Evolutionary conservation across 352 stramenopile species (phyloP).

Genomic region (Globisporangium echinulatum): DNA sequence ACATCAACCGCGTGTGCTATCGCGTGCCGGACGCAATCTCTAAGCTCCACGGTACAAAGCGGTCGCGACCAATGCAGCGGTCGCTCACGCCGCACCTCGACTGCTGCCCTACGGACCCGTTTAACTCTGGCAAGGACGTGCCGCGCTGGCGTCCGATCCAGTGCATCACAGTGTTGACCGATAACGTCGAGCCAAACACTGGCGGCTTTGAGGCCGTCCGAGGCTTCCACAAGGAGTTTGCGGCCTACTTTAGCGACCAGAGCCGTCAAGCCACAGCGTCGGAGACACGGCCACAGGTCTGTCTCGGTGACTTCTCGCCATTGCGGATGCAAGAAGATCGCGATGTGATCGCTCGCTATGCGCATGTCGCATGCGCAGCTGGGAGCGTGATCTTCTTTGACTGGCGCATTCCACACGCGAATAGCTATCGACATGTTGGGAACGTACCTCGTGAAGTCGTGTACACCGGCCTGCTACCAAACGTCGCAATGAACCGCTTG

Average conservation of each 20-base stretch:
- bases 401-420: conserved; percentile 84
- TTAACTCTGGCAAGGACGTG: conserved; percentile 58
- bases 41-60: conserved; percentile 52
- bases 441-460: conserved; percentile 63
- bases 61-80: conserved; percentile 74
- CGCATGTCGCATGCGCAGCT: conserved; percentile 48
- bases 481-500: conserved; percentile 55
- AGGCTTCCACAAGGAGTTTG: conserved; percentile 86
- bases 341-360: conserved; percentile 63
- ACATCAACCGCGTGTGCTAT: conserved; percentile 86
- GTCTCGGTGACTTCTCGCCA: conserved; percentile 84
- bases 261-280: neutral
- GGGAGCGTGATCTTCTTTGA: conserved; percentile 87
- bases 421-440: conserved; percentile 74
- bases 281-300: conserved; percentile 52
- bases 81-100: conserved; percentile 86
- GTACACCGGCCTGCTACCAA: conserved; percentile 81
- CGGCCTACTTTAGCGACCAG: conserved; percentile 32
- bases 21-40: conserved; percentile 64
- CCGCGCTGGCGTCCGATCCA: conserved; percentile 86
- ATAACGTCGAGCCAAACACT: conserved; percentile 55
- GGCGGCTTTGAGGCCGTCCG: conserved; percentile 83
- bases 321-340: conserved; percentile 81
- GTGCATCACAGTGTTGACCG: conserved; percentile 81
- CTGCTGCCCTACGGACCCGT: conserved; percentile 75